Evolutionary conservation across 2,329 filamentous ascomycete species (phyloP).

Genomic region (Sarocladium strictum): DNA sequence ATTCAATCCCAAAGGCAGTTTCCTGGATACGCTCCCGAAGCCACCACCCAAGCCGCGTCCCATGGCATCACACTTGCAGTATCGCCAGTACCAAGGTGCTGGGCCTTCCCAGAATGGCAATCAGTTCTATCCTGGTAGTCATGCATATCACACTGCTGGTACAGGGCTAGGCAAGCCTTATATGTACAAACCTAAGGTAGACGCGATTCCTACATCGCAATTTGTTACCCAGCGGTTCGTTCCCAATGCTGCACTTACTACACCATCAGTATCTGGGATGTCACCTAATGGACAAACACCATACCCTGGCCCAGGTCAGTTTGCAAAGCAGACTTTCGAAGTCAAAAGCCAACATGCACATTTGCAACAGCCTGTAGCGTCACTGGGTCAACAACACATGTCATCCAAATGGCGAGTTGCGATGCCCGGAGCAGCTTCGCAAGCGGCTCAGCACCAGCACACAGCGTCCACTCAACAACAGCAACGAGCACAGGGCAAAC

Average conservation of each 20-base stretch:
- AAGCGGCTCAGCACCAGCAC: conserved; percentile 11
- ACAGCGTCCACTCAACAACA: conserved; percentile 14
- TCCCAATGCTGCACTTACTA: conserved; percentile 11
- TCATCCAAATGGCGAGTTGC: neutral
- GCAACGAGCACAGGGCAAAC: conserved; percentile 16
- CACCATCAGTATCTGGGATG: neutral
- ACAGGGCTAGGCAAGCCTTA: conserved; percentile 41
- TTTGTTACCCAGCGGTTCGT: conserved; percentile 13
- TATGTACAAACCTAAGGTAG: conserved; percentile 41
- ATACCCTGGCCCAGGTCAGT: neutral
- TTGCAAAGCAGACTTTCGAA: conserved; percentile 20
- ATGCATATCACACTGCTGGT: conserved; percentile 3
- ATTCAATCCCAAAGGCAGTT: conserved; percentile 66
- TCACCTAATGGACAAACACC: neutral
- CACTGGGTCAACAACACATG: conserved; percentile 11
- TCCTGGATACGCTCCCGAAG: conserved; percentile 62
- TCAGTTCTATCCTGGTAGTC: conserved; percentile 11
- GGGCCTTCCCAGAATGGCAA: conserved; percentile 2
- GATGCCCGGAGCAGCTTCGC: conserved; percentile 10
- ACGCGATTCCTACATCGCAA: conserved; percentile 10
- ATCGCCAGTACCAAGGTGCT: conserved; percentile 14
- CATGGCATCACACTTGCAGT: conserved; percentile 17
- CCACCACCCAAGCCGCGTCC: conserved; percentile 24
- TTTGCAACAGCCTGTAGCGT: conserved; percentile 1
- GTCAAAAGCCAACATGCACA: conserved; percentile 12